phyloP scores from a whole-genome alignment of 345 rosid species.

The Bretschneidera sinensis region DNA sequence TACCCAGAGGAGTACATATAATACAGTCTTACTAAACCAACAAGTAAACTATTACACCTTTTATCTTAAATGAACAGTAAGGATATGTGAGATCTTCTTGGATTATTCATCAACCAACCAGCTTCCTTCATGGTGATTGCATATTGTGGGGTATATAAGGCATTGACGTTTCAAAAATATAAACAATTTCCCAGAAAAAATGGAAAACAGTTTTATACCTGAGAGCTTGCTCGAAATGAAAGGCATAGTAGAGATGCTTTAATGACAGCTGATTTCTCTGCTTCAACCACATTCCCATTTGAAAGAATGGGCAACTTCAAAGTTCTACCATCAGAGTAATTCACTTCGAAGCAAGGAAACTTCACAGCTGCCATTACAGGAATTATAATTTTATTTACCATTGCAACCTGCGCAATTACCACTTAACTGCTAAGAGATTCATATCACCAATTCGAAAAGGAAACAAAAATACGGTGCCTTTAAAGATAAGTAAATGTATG shows the following conservation, averaged over 20 bases:
- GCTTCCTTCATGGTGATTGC: not conserved
- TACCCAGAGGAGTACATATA: too few relatives aligned
- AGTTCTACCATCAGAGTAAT: slow-evolving; percentile 41
- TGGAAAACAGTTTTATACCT: slow-evolving; percentile 36
- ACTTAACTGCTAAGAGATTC: too few relatives aligned
- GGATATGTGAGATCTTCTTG: too few relatives aligned
- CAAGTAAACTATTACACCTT: too few relatives aligned
- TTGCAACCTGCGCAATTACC: slow-evolving; percentile 51
- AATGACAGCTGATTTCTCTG: slow-evolving; percentile 30
- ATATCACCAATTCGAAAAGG: too few relatives aligned
- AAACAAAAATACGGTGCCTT: not conserved
- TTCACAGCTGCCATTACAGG: slow-evolving; percentile 60
- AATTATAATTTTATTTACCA: slow-evolving; percentile 58
- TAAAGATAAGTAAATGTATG: not conserved
- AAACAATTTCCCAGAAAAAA: not conserved
- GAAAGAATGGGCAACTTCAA: slow-evolving; percentile 57
- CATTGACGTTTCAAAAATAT: not conserved
- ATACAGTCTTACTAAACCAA: too few relatives aligned
- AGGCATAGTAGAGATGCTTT: slow-evolving; percentile 70
- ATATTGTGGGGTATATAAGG: slow-evolving; percentile 1
- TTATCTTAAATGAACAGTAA: too few relatives aligned
- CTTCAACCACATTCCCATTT: slow-evolving; percentile 23
- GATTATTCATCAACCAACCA: too few relatives aligned
- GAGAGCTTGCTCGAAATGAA: slow-evolving; percentile 77
- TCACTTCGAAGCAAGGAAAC: slow-evolving; percentile 63